Evolutionary conservation across 75 land plant species (phyloP).

Genomic region (Selaginella moellendorffii): DNA sequence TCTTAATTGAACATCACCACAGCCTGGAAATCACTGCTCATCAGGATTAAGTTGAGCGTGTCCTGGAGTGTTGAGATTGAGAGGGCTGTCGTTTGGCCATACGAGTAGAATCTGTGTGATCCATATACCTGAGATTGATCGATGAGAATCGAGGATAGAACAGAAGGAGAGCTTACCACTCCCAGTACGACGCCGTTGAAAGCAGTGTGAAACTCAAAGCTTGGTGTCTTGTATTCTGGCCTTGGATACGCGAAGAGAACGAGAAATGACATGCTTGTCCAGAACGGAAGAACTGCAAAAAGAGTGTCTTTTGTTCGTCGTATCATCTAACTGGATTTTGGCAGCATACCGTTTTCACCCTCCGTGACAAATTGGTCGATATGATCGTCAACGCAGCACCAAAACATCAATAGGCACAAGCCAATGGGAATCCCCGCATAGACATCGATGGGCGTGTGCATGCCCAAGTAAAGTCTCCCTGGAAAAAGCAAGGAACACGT

Average conservation of each 20-base stretch:
- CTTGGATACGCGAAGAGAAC: slow-evolving; percentile 79
- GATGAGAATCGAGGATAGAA: no score
- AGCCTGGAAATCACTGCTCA: no score
- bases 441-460: slow-evolving; percentile 81
- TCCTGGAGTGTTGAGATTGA: slow-evolving; percentile 8
- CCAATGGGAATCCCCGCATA: slow-evolving; percentile 54
- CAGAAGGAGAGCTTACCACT: no score
- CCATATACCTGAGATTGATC: neutral
- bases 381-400: slow-evolving; percentile 42
- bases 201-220: slow-evolving; percentile 74
- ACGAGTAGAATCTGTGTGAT: neutral
- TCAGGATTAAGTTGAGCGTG: slow-evolving; percentile 18
- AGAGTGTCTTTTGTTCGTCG: no score
- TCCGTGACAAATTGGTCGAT: slow-evolving; percentile 55
- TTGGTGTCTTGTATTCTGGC: slow-evolving; percentile 82
- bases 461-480: slow-evolving; percentile 89
- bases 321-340: no score
- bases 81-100: neutral
- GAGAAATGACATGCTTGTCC: slow-evolving; percentile 36
- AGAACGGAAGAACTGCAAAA: neutral
- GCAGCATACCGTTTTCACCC: slow-evolving; percentile 83
- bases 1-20: no score
- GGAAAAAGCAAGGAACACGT: no score
- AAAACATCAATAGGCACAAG: slow-evolving; percentile 36
- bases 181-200: slow-evolving; percentile 90